Base-by-base conservation (phyloP, 164 flowering plant species). In the Nymphaea thermarum region DNA sequence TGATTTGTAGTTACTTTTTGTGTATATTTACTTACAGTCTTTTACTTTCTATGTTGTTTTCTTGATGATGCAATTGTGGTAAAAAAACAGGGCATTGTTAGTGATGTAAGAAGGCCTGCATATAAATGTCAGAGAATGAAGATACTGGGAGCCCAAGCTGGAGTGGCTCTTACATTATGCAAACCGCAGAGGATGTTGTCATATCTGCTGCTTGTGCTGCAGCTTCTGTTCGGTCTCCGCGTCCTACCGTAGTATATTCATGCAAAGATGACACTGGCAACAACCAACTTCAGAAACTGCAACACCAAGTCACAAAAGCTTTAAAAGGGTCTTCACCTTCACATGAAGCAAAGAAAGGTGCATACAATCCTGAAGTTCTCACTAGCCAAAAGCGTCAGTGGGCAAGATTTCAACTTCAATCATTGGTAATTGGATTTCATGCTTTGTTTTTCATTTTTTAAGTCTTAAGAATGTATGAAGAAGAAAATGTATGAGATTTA, bases 341-440 rank as follows among this genome's bases (percentile, higher is more conserved):
- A 66, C 72, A 86, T 55, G 88, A 89, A 72, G 82, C 72, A 68
- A 89, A 82, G 79, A 72, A 69, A 67, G 76, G 75, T 66, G 73
- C 73, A 62, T 95, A 92, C 77, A 95, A 95, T 72, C 99, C 99
- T 14, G 99, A 95, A 80, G 82, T 92, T 74, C 74, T 95, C 51
- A 95, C 99, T 59, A 92, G 84, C 77, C 94, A 79, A 75, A 95
- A 95, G 78, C 96, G 99, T 43, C 99, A 95, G 74, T 95, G 99
- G 99, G 96, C 98, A 66, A 90, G 77, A 75, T 84, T 86, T 79
- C 99, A 95, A 77, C 74, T 84, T 80, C 98, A 85, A 68, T 79
- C 85, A 70, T 79, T 95, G 98, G 99, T 92, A 86, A 45, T 5
- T 45, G 10, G 53, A 5, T 45, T 45, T 45, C 7, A 45, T 45